Percentiles rank a stretch among this genome's conserved stretches.
phyloP scores from a whole-genome alignment of 1,284 basidiomycete genomes.

The Ustilago xerochloae region DNA sequence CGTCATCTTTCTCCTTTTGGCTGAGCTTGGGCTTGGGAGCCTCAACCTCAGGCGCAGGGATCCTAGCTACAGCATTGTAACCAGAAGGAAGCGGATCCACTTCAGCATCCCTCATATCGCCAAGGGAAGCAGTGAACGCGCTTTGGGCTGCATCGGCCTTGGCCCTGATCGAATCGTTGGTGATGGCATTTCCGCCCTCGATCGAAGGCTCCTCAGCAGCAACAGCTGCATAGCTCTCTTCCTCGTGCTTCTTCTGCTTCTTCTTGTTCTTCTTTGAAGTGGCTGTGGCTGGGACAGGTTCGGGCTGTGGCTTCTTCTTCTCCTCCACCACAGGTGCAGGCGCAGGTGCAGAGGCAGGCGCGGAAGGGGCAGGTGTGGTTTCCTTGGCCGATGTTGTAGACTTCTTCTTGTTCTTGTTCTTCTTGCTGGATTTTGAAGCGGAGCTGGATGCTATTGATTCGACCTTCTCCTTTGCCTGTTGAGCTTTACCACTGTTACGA shows the following conservation, averaged over 20 bases:
- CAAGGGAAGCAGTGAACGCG: conserved; percentile 20
- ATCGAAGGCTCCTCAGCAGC: not conserved
- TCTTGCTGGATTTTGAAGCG: conserved; percentile 4
- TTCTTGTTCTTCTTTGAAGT: conserved; percentile 9
- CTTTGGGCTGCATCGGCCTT: conserved; percentile 21
- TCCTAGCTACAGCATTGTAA: conserved; percentile 36
- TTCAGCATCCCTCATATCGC: conserved; percentile 48
- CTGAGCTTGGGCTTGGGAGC: conserved; percentile 19
- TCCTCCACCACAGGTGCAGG: not conserved
- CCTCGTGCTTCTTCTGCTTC: not conserved
- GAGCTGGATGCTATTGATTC: conserved; percentile 15
- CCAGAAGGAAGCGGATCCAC: conserved; percentile 29
- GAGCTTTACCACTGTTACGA: conserved; percentile 13
- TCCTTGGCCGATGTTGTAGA: too few species aligned
- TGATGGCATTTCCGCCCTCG: conserved; percentile 2
- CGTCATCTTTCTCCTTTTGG: conserved; percentile 34
- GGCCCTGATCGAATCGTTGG: conserved; percentile 31
- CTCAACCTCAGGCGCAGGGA: conserved; percentile 20
- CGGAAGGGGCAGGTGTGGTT: not conserved
- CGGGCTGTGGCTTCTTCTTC: conserved; percentile 17
- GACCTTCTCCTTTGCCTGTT: not conserved
- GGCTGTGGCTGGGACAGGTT: not conserved
- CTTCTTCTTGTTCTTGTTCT: conserved; percentile 34
- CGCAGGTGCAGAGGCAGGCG: not conserved
- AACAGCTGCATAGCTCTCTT: conserved; percentile 21